These are phyloP conservation scores for Verticillium dahliae DNA, from an alignment of 2,329 filamentous ascomycete species.

Conservation along the genomic window DNA sequence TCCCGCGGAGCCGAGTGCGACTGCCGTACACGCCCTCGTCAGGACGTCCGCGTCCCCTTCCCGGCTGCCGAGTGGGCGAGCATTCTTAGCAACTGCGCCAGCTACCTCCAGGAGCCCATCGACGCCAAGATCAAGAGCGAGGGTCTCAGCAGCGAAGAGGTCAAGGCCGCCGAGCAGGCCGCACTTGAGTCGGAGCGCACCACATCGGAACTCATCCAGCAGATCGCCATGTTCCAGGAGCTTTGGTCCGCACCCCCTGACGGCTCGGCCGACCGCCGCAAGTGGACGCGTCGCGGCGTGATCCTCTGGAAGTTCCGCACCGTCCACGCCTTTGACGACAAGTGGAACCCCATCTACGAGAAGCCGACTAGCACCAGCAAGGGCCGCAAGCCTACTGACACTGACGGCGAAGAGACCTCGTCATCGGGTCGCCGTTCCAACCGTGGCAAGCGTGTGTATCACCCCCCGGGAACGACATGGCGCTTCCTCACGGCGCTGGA, in stretches of 20 bases:
- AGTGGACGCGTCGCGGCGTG: conserved; percentile 52
- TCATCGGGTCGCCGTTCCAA: conserved; percentile 2
- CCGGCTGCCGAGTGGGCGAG: conserved; percentile 52
- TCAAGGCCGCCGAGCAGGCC: conserved; percentile 12
- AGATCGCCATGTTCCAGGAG: conserved; percentile 63
- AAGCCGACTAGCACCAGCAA: conserved; percentile 15
- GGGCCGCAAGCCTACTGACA: conserved; percentile 8
- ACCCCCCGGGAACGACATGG: conserved; percentile 51
- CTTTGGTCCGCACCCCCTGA: conserved; percentile 49
- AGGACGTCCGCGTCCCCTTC: conserved; percentile 50
- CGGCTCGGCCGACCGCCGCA: conserved; percentile 17
- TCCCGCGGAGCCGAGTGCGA: conserved; percentile 33
- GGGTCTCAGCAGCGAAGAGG: conserved; percentile 15
- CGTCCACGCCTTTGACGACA: conserved; percentile 38
- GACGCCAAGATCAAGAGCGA: conserved; percentile 14
- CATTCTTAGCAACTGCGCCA: conserved; percentile 50
- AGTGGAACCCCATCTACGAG: conserved; percentile 33
- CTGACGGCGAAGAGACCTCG: conserved; percentile 20
- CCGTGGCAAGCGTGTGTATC: conserved; percentile 27
- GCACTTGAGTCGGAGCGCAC: conserved; percentile 15
- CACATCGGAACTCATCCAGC: conserved; percentile 44
- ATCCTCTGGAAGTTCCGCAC: conserved; percentile 59
- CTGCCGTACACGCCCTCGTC: conserved; percentile 38
- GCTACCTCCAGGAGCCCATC: conserved; percentile 29
- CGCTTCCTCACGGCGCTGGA: conserved; percentile 56